Evolutionary conservation across 768 basidiomycete genomes (phyloP).

Genomic region (Megacollybia marginata): DNA sequence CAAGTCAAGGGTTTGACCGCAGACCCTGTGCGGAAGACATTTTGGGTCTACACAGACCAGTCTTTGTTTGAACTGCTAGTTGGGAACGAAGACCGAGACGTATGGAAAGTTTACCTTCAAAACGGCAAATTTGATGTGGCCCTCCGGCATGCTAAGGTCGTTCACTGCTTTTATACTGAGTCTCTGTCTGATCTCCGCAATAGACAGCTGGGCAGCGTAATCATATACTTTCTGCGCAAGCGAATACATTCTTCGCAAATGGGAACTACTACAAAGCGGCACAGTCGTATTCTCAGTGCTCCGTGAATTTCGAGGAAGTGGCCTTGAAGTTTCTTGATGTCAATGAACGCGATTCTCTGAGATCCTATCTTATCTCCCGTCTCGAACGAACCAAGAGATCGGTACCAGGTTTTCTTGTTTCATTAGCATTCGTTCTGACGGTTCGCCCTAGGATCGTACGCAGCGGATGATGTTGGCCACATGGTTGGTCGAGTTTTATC

Average conservation of each 20-base stretch:
- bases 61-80: conserved; percentile 85
- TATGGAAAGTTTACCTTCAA: conserved; percentile 88
- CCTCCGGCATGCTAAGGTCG: conserved; percentile 75
- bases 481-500: conserved; percentile 96
- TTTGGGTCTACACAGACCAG: conserved; percentile 89
- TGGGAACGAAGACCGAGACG: conserved; percentile 84
- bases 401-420: conserved; percentile 27
- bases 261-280: conserved; percentile 88
- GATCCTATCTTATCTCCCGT: conserved; percentile 83
- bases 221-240: conserved; percentile 76
- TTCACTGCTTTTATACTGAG: not conserved
- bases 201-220: conserved; percentile 89
- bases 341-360: conserved; percentile 82
- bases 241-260: conserved; percentile 68
- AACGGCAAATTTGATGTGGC: conserved; percentile 75
- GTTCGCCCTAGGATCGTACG: conserved; percentile 61
- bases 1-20: conserved; percentile 65
- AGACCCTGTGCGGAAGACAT: conserved; percentile 84
- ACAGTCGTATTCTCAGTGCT: conserved; percentile 86
- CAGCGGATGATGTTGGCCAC: conserved; percentile 98
- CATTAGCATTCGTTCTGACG: not conserved
- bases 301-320: conserved; percentile 86
- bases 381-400: conserved; percentile 79
- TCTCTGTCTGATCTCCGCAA: not conserved
- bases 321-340: conserved; percentile 84